These are phyloP conservation scores for Domatiomyces globalis DNA, from an alignment of 2,329 filamentous ascomycete genomes.

Conservation along the genomic window DNA sequence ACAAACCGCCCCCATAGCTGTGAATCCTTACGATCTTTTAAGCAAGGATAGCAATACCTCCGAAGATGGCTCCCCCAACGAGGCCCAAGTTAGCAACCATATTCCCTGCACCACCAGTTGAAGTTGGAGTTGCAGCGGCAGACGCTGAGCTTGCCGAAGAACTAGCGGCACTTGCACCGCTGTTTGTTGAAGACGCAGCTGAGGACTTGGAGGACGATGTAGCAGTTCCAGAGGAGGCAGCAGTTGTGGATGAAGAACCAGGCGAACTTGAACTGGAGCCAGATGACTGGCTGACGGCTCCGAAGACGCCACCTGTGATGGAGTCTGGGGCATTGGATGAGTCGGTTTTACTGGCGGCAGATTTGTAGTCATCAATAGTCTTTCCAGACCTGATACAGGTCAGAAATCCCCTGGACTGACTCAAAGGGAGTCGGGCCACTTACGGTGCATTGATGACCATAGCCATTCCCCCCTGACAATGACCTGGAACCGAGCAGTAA, in stretches of 20 bases:
- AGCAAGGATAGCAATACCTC: not conserved
- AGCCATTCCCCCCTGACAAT: conserved; percentile 39
- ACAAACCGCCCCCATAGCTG: not conserved
- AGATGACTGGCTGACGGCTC: conserved; percentile 1
- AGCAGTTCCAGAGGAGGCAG: not conserved
- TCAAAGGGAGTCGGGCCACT: conserved; percentile 1
- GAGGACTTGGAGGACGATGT: not conserved
- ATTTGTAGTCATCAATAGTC: conserved; percentile 14
- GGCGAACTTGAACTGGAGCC: not conserved
- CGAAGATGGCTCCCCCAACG: not conserved
- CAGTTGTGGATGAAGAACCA: not conserved
- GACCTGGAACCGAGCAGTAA: conserved; percentile 37
- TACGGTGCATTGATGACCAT: conserved; percentile 38
- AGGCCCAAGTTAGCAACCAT: not conserved
- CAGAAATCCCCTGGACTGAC: not conserved
- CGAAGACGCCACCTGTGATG: conserved; percentile 11
- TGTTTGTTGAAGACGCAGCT: not conserved
- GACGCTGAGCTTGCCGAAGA: not conserved
- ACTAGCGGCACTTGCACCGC: not conserved
- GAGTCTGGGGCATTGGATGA: conserved; percentile 6
- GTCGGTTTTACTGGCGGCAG: conserved; percentile 7
- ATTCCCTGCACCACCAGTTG: not conserved
- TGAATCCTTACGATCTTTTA: not conserved
- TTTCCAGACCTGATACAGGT: conserved; percentile 1
- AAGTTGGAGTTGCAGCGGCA: not conserved